A percentile compares a stretch with the other conserved stretches of the same genome.
Conservation (phyloP, 208 protist species). For the Wallacemonas sp. region DNA sequence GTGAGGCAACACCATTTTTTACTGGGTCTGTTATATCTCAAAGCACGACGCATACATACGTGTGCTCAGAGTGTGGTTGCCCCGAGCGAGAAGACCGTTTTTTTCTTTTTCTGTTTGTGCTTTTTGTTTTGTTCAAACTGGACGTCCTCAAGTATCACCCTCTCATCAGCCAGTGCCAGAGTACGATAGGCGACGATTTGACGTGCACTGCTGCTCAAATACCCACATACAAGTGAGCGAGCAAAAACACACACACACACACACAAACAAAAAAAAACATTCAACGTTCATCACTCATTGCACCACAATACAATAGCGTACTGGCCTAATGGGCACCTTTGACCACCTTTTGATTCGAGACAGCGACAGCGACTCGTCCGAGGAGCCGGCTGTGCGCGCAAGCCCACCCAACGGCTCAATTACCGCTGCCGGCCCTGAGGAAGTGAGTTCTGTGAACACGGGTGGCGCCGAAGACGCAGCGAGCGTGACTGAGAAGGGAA, state of each 20-base stretch:
- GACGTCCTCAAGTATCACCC: too few relatives aligned
- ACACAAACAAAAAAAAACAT: constrained; percentile 4
- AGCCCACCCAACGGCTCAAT: constrained; percentile 6
- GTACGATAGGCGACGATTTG: too few relatives aligned
- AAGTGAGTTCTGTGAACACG: background rate
- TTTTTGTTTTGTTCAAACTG: too few relatives aligned
- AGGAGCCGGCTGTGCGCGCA: constrained; percentile 11
- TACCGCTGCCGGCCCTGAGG: background rate
- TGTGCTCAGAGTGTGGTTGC: too few relatives aligned
- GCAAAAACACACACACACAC: too few relatives aligned
- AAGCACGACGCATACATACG: background rate
- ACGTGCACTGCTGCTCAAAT: too few relatives aligned
- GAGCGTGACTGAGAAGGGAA: background rate
- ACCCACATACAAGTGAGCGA: too few relatives aligned
- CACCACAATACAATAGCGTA: too few relatives aligned
- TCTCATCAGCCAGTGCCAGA: too few relatives aligned
- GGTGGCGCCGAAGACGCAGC: background rate
- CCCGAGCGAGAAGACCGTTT: too few relatives aligned
- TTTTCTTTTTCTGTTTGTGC: too few relatives aligned
- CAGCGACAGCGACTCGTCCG: constrained; percentile 60
- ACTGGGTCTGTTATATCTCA: too few relatives aligned
- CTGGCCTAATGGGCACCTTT: constrained; percentile 61
- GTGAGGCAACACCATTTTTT: background rate
- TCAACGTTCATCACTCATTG: background rate
- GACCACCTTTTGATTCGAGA: constrained; percentile 49